These are phyloP conservation scores for Pseudevernia furfuracea DNA, from an alignment of 495 filamentous ascomycete species.

Conservation along the genomic window DNA sequence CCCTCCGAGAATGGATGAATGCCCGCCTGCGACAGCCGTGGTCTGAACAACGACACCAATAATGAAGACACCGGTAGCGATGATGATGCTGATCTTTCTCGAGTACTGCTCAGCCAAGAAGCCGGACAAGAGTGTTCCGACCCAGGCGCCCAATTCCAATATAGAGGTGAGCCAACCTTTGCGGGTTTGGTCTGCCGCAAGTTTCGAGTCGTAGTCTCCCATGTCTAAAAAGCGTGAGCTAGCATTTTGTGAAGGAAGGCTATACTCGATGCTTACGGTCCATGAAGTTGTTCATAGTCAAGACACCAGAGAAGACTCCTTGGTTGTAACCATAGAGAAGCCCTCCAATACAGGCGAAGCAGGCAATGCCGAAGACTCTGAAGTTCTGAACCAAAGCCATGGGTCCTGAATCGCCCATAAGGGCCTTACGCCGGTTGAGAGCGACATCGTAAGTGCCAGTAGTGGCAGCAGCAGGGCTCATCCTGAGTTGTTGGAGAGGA, in stretches of 20 bases:
- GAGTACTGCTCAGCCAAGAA: slow-evolving; percentile 61
- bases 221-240: slow-evolving; percentile 38
- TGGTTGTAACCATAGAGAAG: slow-evolving; percentile 58
- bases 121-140: slow-evolving; percentile 56
- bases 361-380: slow-evolving; percentile 60
- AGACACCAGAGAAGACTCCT: slow-evolving; percentile 67
- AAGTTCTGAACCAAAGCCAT: slow-evolving; percentile 59
- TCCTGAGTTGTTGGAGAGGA: neutral
- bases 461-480: neutral
- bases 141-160: slow-evolving; percentile 64
- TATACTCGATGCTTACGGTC: slow-evolving; percentile 17
- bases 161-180: slow-evolving; percentile 59
- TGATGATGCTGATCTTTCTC: slow-evolving; percentile 60
- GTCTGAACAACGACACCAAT: slow-evolving; percentile 49
- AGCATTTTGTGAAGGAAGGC: slow-evolving; percentile 31
- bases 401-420: slow-evolving; percentile 57
- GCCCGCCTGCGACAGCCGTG: neutral
- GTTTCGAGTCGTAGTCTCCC: slow-evolving; percentile 53
- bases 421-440: slow-evolving; percentile 51
- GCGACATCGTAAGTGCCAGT: slow-evolving; percentile 47
- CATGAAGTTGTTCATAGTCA: slow-evolving; percentile 45
- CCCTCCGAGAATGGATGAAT: neutral
- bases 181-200: slow-evolving; percentile 46
- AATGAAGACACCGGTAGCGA: slow-evolving; percentile 67
- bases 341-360: slow-evolving; percentile 72